These are phyloP conservation scores for Taphrina sp. DNA, from an alignment of 1,139 yeast genomes.

Conservation along the genomic window DNA sequence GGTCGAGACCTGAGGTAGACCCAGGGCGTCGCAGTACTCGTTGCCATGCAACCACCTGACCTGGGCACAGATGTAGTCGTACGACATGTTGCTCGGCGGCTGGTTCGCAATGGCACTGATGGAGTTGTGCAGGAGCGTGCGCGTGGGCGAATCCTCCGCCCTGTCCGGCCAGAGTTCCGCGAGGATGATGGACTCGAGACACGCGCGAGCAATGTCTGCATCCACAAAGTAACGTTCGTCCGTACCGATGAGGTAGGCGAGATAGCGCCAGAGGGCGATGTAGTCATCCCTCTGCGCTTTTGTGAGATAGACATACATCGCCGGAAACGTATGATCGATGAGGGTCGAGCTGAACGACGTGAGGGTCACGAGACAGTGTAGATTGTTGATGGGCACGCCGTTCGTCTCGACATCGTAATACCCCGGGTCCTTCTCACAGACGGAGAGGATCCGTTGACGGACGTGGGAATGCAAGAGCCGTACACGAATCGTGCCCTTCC, in stretches of 20 bases:
- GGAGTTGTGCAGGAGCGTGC: constrained; percentile 21
- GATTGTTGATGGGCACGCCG: constrained; percentile 29
- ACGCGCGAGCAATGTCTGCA: constrained; percentile 29
- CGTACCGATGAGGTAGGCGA: constrained; percentile 30
- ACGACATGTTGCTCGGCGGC: constrained; percentile 25
- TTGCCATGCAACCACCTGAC: constrained; percentile 29
- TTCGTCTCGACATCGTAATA: constrained; percentile 23
- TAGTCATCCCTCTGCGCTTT: constrained; percentile 26
- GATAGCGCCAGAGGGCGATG: constrained; percentile 30
- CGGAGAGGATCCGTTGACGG: constrained; percentile 12
- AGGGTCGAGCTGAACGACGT: constrained; percentile 25
- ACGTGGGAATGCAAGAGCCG: constrained; percentile 30
- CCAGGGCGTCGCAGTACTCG: constrained; percentile 17
- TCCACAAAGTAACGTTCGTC: constrained; percentile 19
- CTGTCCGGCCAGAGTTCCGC: constrained; percentile 27
- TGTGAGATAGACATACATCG: constrained; percentile 26
- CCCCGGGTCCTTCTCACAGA: constrained; percentile 14
- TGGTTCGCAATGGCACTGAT: constrained; percentile 23
- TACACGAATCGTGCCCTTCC: constrained; percentile 29
- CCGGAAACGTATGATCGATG: constrained; percentile 25
- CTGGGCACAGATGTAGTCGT: constrained; percentile 29
- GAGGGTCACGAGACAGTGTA: constrained; percentile 25
- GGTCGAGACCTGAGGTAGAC: constrained; percentile 10
- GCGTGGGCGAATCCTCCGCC: constrained; percentile 9
- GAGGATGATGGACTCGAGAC: constrained; percentile 22